Evolutionary conservation across 768 basidiomycete genomes (phyloP), one percentile per base, ranked within the genome.

Genomic region (Phylloporus sp.): DNA sequence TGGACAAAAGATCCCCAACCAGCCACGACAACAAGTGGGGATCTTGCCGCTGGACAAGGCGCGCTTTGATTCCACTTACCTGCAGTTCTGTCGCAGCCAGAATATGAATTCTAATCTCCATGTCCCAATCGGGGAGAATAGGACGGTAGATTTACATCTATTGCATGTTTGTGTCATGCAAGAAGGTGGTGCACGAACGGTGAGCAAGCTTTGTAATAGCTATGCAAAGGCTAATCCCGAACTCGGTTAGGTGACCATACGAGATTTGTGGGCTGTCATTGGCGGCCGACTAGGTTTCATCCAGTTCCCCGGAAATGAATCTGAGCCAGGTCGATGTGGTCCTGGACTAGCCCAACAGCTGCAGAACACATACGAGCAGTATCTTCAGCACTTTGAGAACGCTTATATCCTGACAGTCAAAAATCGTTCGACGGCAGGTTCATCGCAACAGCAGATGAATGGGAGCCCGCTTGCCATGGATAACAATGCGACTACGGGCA

Each of bases 231-330:
- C 20, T 60, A 61, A 58, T 46, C 22, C 34, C 50, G 39, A 38
- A 39, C 40, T 22, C 34, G 36, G 55, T n/a, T 47, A 86, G 84
- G 78, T 85, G 12, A 71, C 71, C 23, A 68, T 70, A 50, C 76
- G 77, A 42, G 85, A 86, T 29, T 54, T 74, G 52, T 89, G 87
- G 88, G 60, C 77, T 15, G 70, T 84, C 40, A 79, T 90, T 50
- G 88, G 79, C 16, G 87, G 78, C n/a, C 77, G 76, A 22, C 73
- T 90, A 67, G 83, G 81, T 16, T 80, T 84, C 59, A 75, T 83
- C 3, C 76, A 82, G 47, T 86, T 88, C 56, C 82, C 82, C 3
- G 84, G 76, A 5, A 78, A 70, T 11, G 82, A 80, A 1, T 65
- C 72, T 5, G 82, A 86, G 54, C 85, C 86, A 11, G 73, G 80